Evolutionary conservation across 2,329 filamentous ascomycete species (phyloP), one percentile per base, ranked within the genome.

Genomic region (Aaosphaeria pasadenensis): DNA sequence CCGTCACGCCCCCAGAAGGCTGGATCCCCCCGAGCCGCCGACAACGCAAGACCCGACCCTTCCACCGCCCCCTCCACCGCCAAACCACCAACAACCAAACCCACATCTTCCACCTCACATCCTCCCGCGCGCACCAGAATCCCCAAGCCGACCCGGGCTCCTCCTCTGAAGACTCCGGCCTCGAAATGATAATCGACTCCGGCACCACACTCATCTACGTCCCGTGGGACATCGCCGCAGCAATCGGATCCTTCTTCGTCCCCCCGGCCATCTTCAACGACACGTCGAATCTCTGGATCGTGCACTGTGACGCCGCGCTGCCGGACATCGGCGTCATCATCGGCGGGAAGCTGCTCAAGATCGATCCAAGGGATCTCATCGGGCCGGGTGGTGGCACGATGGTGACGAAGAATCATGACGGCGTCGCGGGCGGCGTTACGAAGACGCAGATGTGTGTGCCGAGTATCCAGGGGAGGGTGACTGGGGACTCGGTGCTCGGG

Each of bases 401-500:
- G 32, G 24, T 36, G 43, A 7, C 6, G 30, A 29, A 4, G 24
- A 4, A 24, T 24, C 17, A 24, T 24, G 17, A 24, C 17, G 17
- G 17, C 17, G 17, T 24, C 17, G 17, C 17, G 17, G 17, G 17
- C 17, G 17, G 17, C 17, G 17, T 24, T 24, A 24, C 17, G 24
- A 33, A n/a, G 13, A 32, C 7, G 30, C 7, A 32, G 5, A 11
- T 11, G 11, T 55, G 52, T 43, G 30, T 50, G 13, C 11, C 47
- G 5, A 33, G 29, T 7, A 31, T 55, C 5, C 52, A 55, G 46
- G 47, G 43, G 29, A 30, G 44, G 6, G 44, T 43, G n/a, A 24
- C 29, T 11, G 45, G 47, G 43, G 42, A 52, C 45, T 38, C 45
- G 13, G 50, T 55, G 33, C 48, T 76, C 42, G 74, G 74, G 68